phyloP scores from a whole-genome alignment of 257 asterid genomes.

The Solanum neorickii region DNA sequence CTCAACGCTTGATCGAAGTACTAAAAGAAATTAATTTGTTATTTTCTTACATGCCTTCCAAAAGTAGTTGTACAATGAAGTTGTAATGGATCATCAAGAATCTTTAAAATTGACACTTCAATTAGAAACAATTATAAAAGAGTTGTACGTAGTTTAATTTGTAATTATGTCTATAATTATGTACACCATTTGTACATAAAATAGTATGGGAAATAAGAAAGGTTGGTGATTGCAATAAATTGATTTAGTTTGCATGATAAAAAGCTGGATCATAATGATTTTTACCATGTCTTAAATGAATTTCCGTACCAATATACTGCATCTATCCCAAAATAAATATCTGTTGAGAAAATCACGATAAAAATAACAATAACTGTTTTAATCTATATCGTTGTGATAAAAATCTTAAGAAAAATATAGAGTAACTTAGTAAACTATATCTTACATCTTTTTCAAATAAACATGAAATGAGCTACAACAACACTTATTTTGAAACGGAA shows the following conservation, averaged over 20 bases:
- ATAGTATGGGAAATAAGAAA: not conserved
- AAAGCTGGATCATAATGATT: not conserved
- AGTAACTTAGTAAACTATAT: no score
- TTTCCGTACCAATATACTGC: not conserved
- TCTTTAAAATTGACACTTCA: not conserved
- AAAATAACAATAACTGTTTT: no score
- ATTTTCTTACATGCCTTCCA: not conserved
- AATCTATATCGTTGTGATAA: not conserved
- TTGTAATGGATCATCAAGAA: not conserved
- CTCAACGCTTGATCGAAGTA: not conserved
- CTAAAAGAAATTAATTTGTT: not conserved
- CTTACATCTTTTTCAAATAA: no score
- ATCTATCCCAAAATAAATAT: not conserved
- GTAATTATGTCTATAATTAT: not conserved
- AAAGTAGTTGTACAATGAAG: not conserved
- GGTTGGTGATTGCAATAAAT: not conserved
- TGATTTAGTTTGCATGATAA: no score
- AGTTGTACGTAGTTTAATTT: not conserved
- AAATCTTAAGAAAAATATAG: no score
- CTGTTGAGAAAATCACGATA: no score
- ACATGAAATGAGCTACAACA: not conserved
- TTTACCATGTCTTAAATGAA: slow-evolving; percentile 5
- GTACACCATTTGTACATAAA: not conserved
- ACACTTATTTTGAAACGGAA: not conserved
- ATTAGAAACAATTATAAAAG: not conserved